Evolutionary conservation across 805 yeast species (phyloP).

Genomic region (Candida maesae): DNA sequence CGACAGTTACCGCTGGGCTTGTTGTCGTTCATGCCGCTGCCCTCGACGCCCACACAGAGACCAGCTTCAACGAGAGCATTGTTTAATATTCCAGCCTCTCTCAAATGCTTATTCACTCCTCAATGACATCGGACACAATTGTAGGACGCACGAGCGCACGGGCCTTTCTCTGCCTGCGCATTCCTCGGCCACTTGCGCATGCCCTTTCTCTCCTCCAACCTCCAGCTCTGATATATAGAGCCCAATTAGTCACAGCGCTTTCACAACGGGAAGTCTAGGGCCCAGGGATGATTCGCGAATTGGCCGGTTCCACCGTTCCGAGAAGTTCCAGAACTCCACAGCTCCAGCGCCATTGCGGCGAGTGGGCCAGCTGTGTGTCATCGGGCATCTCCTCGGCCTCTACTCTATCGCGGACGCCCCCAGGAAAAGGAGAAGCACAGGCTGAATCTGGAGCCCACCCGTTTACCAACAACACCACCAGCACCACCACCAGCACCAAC

Average conservation of each 20-base stretch:
- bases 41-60: slow-evolving; percentile 17
- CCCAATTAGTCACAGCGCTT: neutral
- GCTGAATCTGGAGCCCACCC: too few relatives aligned
- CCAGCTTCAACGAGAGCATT: slow-evolving; percentile 22
- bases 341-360: too few relatives aligned
- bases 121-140: neutral
- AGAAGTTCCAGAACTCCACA: too few relatives aligned
- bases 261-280: neutral
- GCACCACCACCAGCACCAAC: too few relatives aligned
- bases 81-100: slow-evolving; percentile 2
- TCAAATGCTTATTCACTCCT: neutral
- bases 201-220: neutral
- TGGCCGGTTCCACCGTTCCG: neutral
- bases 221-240: too few relatives aligned
- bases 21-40: slow-evolving; percentile 16
- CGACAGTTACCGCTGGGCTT: slow-evolving; percentile 10
- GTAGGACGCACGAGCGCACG: too few relatives aligned
- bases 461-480: too few relatives aligned
- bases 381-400: neutral
- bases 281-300: neutral
- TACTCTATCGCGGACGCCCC: neutral
- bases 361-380: neutral
- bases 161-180: too few relatives aligned
- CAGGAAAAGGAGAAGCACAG: neutral
- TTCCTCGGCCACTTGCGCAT: neutral